Evolutionary conservation across 306 rosid species (phyloP), one percentile per base, ranked within the genome.

Genomic region (Lablab purpureus): DNA sequence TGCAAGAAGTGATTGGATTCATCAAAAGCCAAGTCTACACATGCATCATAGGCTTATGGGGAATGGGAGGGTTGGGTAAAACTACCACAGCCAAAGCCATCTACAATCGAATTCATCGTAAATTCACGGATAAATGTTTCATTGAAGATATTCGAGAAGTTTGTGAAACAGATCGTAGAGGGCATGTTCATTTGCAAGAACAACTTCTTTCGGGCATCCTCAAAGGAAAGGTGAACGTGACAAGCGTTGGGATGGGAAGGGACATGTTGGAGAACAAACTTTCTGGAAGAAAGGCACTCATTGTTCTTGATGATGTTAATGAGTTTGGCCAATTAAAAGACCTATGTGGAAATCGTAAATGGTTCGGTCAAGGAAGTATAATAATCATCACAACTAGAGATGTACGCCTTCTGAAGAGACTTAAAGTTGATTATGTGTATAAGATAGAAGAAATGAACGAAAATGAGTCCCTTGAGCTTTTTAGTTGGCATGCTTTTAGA

Each of bases 331-430:
- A 74, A 25, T 25, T 58, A 3, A 3, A 41, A 4, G 18, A 9
- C 10, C 56, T 74, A 3, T 74, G 78, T 10, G 78, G 56, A 58
- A 40, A 25, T 36, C 43, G 56, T 41, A 3, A 18, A 0, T 76
- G 75, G 87, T 36, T 83, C 6, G 85, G 75, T 13, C 1, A 28
- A 1, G 89, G 81, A 22, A 86, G 83, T 76, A 36, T 67, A 72
- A 11, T 80, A 14, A 28, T 86, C 17, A 34, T 52, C 17, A 86
- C 85, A 21, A 83, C 83, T 1, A 62, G 87, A 67, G 71, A 82
- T 76, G 11, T 22, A 0, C 72, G 6, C 25, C 4, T 86, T 4
- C 75, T 86, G 1, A 66, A 45, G 1, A 41, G 13, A 41, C 12
- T 41, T 41, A 41, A 41, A 41, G 47, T 64, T 3, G 27, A 64